Percentiles rank a stretch among this genome's conserved stretches.
Conservation (phyloP, 495 filamentous ascomycete genomes). For the Hyaloscypha hepaticicola region DNA sequence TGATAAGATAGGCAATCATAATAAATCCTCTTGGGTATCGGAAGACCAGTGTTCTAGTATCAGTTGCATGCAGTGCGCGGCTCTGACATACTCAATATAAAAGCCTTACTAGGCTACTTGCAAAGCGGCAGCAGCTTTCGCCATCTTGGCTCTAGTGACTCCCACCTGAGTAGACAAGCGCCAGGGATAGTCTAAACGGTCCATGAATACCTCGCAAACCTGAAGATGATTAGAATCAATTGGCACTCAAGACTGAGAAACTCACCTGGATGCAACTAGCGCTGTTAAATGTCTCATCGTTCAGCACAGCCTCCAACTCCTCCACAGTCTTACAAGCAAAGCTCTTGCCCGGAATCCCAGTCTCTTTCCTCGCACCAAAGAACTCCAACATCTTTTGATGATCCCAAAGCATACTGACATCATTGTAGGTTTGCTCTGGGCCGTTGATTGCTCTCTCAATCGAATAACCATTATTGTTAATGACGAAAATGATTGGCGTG, state of each 20-base stretch:
- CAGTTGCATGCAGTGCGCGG: too few relatives aligned
- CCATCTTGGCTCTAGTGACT: neutral
- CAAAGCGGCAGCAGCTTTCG: neutral
- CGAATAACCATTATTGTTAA: conserved; percentile 53
- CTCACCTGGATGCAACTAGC: conserved; percentile 40
- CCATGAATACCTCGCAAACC: neutral
- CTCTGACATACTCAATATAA: neutral
- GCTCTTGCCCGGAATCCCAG: conserved; percentile 21
- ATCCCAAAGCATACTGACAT: conserved; percentile 45
- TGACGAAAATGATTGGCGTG: conserved; percentile 37
- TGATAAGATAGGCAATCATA: neutral
- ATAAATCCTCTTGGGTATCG: neutral
- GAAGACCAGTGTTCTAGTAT: neutral
- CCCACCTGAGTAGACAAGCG: neutral
- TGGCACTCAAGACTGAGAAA: neutral
- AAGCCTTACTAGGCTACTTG: neutral
- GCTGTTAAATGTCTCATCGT: conserved; percentile 37
- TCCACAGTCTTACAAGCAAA: conserved; percentile 38
- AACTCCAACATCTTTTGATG: conserved; percentile 41
- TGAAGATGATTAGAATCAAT: neutral
- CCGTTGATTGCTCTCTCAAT: conserved; percentile 53
- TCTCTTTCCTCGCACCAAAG: conserved; percentile 32
- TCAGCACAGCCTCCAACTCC: conserved; percentile 40
- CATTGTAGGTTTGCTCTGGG: conserved; percentile 47
- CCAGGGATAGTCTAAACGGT: neutral